Conservation (phyloP, 345 rosid species). For the Euphorbia tirucalli region DNA sequence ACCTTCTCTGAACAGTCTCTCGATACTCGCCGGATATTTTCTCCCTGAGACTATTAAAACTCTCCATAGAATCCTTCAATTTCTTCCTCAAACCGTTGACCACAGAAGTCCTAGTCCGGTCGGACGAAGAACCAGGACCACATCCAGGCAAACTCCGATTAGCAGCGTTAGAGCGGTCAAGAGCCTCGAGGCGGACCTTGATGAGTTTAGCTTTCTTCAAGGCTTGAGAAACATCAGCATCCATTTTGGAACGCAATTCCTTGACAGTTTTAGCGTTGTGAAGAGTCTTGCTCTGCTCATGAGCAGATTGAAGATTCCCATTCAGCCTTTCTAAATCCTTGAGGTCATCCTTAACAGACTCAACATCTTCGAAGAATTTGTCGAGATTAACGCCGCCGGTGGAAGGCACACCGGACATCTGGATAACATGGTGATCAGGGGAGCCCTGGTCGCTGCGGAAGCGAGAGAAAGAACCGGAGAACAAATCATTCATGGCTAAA, state of each 20-base stretch:
- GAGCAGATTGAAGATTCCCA: constrained; percentile 54
- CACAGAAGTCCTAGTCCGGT: constrained; percentile 76
- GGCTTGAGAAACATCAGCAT: constrained; percentile 70
- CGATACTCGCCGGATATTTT: constrained; percentile 71
- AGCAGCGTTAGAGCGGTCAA: constrained; percentile 86
- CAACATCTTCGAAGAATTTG: constrained; percentile 82
- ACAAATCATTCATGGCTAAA: constrained; percentile 57
- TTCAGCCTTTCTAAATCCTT: constrained; percentile 67
- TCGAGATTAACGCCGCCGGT: constrained; percentile 69
- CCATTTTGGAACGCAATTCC: constrained; percentile 78
- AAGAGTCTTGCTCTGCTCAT: constrained; percentile 88
- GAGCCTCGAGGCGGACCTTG: constrained; percentile 76
- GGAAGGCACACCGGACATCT: constrained; percentile 31
- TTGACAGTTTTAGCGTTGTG: constrained; percentile 75
- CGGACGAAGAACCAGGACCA: constrained; percentile 89
- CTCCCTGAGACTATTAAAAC: constrained; percentile 65
- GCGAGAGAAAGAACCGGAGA: constrained; percentile 72
- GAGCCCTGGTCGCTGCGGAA: constrained; percentile 38
- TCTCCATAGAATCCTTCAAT: constrained; percentile 84
- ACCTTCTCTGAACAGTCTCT: constrained; percentile 93
- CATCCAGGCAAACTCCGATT: constrained; percentile 73
- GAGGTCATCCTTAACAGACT: constrained; percentile 73
- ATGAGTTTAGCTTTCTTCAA: constrained; percentile 77
- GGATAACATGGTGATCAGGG: constrained; percentile 43
- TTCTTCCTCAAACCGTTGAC: constrained; percentile 92